Base-by-base conservation (phyloP, 2,329 filamentous ascomycete species). In the Ophiobolus disseminans region DNA sequence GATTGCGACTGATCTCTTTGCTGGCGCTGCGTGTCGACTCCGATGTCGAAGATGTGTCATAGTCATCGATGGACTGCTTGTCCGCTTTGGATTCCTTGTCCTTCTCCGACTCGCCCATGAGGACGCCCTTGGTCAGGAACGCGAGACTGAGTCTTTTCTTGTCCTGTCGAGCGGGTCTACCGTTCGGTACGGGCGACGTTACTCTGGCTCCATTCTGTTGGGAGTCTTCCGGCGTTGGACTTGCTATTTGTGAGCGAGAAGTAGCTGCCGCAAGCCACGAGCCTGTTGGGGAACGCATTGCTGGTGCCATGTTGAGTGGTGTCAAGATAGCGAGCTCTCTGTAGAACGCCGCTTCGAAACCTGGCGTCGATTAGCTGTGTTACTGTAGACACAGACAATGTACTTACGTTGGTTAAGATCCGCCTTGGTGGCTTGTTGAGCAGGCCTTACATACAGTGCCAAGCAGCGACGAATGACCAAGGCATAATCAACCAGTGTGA, bases 401-500 rank as follows among this genome's bases (percentile, higher is more conserved):
- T 44, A 81, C 86, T 76, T 80, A 90, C 88, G 80, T 72, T 78
- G 79, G 52, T 82, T 79, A 26, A 91, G 77, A 67, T 88, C 85
- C 53, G 74, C 78, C 61, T 73, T 78, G 70, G 83, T 85, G 73
- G 76, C 80, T 71, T 78, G 84, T 72, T 82, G 85, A 30, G 73
- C 82, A 76, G 80, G 85, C 71, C 82, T 85, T 49, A 82, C 81
- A 71, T 90, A 90, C 60, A 86, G 80, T 3, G 80, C 80, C 55
- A 97, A 74, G 63, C 90, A 93, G 56, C 90, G 86, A 76, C 93
- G 91, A 62, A 97, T 86, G 72, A 90, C 87, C 50, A 96, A 82
- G 2, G 91, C 90, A 72, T 97, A 92, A 65, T 97, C 94, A 32
- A 96, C 82, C 22, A 97, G 80, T 0, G 91, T 89, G 70, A 92